Base-by-base conservation (phyloP, 2,329 filamentous ascomycete species). In the Xylaria sp. region DNA sequence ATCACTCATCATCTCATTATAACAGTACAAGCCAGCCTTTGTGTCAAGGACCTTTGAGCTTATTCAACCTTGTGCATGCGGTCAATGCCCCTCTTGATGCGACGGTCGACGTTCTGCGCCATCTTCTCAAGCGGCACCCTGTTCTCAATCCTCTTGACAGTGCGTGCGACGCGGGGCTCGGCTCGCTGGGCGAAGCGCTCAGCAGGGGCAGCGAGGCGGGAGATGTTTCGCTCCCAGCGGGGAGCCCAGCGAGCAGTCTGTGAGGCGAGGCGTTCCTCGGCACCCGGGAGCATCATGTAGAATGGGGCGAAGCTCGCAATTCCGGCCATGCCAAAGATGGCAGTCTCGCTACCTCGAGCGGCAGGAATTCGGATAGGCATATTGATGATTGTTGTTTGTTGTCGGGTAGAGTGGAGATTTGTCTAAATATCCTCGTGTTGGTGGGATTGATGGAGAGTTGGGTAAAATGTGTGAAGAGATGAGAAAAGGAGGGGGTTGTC, bases 231-330 rank as follows among this genome's bases (percentile, higher is more conserved):
- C 78, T 89, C 86, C 87, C 87, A 89, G 65, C 85, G 84, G 21
- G 86, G 86, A 3, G 87, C 87, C 87, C 87, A 89, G 74, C 85
- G 84, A 67, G 82, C 80, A 3, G 87, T 89, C 77, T 88, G 86
- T 27, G 79, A 79, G 63, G 85, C 83, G 42, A 89, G 76, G 51
- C 83, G 83, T 77, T 88, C 85, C 71, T 87, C 84, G 67, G 85
- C 85, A 42, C 86, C 85, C 29, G 87, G 87, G 66, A 87, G 81
- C 75, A 88, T 81, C 74, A 88, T 82, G 80, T 87, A 88, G 74
- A 89, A 82, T 32, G 87, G 87, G 1, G 86, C 83, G 64, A 89
- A 83, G 72, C 82, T 85, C 55, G 79, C 82, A 68, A 87, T 80
- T 68, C 86, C 86, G 27, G 86, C 87, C 47, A 85, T 81, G 65